A percentile compares a stretch with the other conserved stretches of the same genome.
These are phyloP conservation scores for Boeremia lycopersici DNA, from an alignment of 2,329 filamentous ascomycete genomes.

Conservation along the genomic window DNA sequence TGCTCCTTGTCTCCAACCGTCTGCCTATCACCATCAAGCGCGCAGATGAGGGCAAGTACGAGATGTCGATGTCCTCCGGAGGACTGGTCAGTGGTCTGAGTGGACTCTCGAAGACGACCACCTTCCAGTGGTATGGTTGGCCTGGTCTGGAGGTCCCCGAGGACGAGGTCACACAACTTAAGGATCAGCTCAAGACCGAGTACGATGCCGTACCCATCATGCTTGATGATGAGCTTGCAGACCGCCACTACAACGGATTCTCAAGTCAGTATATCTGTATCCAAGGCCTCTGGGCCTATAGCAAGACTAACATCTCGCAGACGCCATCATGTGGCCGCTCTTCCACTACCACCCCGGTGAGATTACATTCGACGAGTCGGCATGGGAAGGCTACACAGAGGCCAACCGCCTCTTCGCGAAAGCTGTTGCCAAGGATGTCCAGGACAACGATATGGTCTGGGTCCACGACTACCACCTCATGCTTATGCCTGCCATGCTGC, in stretches of 20 bases:
- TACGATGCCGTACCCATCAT: constrained; percentile 92
- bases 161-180: constrained; percentile 75
- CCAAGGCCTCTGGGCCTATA: not conserved
- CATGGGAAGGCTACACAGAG: constrained; percentile 91
- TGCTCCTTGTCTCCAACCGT: constrained; percentile 91
- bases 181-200: constrained; percentile 79
- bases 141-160: constrained; percentile 91
- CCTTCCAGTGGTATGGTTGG: constrained; percentile 99
- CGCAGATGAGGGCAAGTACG: constrained; percentile 87
- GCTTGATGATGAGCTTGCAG: constrained; percentile 89
- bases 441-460: constrained; percentile 95
- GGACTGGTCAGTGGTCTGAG: constrained; percentile 93
- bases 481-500: constrained; percentile 93
- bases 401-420: constrained; percentile 93
- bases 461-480: constrained; percentile 99
- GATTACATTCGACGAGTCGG: constrained; percentile 95
- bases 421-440: constrained; percentile 82
- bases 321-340: constrained; percentile 97
- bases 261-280: constrained; percentile 68
- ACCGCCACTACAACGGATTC: constrained; percentile 97
- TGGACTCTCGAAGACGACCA: constrained; percentile 88
- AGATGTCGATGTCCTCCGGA: constrained; percentile 95
- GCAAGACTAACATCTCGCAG: constrained; percentile 43
- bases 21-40: constrained; percentile 97
- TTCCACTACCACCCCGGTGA: constrained; percentile 99